A percentile compares a stretch with the other conserved stretches of the same genome.
Evolutionary conservation across 2,329 filamentous ascomycete species (phyloP).

Genomic region (Penicillium sp.): DNA sequence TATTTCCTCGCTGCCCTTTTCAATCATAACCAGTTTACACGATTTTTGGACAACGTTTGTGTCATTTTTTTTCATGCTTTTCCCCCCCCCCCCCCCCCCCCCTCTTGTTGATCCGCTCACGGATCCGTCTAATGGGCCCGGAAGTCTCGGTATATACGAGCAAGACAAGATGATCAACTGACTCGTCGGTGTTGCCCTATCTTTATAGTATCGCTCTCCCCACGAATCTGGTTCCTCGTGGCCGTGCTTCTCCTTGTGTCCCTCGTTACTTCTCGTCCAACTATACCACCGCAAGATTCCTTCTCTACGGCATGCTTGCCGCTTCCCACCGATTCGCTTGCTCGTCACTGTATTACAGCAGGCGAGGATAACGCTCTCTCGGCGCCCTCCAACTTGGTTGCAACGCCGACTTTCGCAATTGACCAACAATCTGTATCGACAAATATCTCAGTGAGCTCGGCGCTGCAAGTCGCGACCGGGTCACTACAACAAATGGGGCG

Average conservation of each 20-base stretch:
- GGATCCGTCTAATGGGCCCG: conserved; percentile 6
- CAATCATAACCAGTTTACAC: too few relatives aligned
- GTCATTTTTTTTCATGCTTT: not conserved
- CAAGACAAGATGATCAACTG: not conserved
- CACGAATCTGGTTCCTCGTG: not conserved
- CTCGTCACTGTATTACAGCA: conserved; percentile 12
- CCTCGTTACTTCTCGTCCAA: conserved; percentile 15
- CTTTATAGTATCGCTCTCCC: conserved; percentile 10
- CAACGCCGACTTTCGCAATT: conserved; percentile 6
- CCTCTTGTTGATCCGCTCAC: not conserved
- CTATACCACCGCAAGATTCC: conserved; percentile 10
- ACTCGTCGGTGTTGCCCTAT: not conserved
- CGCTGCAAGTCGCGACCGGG: conserved; percentile 14
- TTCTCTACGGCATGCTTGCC: conserved; percentile 9
- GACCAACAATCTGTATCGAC: conserved; percentile 7
- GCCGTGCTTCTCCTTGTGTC: conserved; percentile 8
- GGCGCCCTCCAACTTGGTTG: conserved; percentile 7
- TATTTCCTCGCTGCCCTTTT: not conserved
- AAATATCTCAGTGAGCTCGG: conserved; percentile 2
- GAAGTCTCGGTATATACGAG: conserved; percentile 5
- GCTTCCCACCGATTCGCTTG: conserved; percentile 1
- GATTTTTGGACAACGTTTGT: not conserved
- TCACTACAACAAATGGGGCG: conserved; percentile 36
- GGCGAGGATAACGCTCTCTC: conserved; percentile 3
- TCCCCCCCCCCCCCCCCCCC: not conserved